Evolutionary conservation across 163 green algal genomes (phyloP).

Genomic region (Scenedesmus sp.): DNA sequence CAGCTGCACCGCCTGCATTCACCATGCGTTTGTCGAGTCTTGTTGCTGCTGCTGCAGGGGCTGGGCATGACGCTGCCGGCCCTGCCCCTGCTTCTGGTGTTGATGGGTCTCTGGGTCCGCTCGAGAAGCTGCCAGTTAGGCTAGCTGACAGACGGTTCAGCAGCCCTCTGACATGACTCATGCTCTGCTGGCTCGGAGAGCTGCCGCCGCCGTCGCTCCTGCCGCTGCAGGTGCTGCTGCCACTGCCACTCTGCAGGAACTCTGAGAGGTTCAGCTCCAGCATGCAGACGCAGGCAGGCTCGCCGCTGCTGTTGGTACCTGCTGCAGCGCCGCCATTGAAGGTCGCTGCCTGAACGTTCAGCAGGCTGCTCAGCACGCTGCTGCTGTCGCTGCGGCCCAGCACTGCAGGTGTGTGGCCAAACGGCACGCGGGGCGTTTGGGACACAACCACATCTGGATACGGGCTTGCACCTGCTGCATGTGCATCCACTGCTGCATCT

Average conservation of each 20-base stretch:
- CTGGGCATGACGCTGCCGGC: neutral
- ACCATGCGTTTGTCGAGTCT: no score
- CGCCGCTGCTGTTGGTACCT: neutral
- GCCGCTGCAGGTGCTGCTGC: neutral
- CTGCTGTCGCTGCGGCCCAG: neutral
- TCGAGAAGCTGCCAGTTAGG: neutral
- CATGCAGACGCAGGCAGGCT: slow-evolving; percentile 20
- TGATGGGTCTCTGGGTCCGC: neutral
- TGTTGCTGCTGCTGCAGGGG: neutral
- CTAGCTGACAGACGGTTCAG: neutral
- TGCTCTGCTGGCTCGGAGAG: neutral
- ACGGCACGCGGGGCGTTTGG: neutral
- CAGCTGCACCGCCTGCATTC: slow-evolving; percentile 8
- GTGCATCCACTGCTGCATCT: neutral
- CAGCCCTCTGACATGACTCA: neutral
- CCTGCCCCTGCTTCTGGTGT: neutral
- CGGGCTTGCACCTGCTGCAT: neutral
- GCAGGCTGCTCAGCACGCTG: slow-evolving; percentile 23
- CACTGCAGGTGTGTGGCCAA: neutral
- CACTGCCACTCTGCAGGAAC: neutral
- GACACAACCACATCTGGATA: neutral
- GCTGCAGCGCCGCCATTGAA: neutral
- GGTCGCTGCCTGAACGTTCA: slow-evolving; percentile 7
- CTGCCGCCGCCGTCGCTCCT: neutral
- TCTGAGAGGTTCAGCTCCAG: slow-evolving; percentile 5